Evolutionary conservation across 2,329 filamentous ascomycete species (phyloP).

Genomic region (Didymella segeticola): DNA sequence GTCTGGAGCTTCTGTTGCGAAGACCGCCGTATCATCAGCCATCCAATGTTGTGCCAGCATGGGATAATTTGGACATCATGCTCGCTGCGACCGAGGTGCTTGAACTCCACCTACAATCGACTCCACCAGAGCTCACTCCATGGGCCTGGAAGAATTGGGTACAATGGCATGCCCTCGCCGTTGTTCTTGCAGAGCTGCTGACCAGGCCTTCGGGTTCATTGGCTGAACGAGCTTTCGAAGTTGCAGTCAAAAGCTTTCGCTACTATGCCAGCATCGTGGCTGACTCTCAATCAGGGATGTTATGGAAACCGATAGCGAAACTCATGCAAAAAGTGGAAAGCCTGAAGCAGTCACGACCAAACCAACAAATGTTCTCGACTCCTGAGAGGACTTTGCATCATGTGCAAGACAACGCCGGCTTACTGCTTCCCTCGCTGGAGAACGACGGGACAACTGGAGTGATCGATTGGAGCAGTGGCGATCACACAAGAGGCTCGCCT

Average conservation of each 20-base stretch:
- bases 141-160: slow-evolving; percentile 27
- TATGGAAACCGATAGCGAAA: slow-evolving; percentile 23
- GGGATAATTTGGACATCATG: slow-evolving; percentile 16
- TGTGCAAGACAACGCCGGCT: not conserved
- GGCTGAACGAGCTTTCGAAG: slow-evolving; percentile 7
- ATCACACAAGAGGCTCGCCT: too few relatives aligned
- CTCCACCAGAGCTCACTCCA: slow-evolving; percentile 2
- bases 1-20: slow-evolving; percentile 12
- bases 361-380: too few relatives aligned
- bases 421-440: too few relatives aligned
- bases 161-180: slow-evolving; percentile 23
- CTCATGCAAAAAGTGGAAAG: slow-evolving; percentile 19
- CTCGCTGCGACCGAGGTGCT: slow-evolving; percentile 8
- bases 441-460: too few relatives aligned
- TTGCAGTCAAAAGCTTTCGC: slow-evolving; percentile 3
- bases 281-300: slow-evolving; percentile 17
- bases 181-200: slow-evolving; percentile 19
- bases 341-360: too few relatives aligned
- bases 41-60: slow-evolving; percentile 8
- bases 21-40: slow-evolving; percentile 13
- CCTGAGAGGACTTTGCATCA: too few relatives aligned
- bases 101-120: slow-evolving; percentile 10
- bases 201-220: not conserved
- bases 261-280: slow-evolving; percentile 16
- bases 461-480: too few relatives aligned